Evolutionary conservation across 2,329 filamentous ascomycete genomes (phyloP).

Genomic region (Colletotrichum sp.): DNA sequence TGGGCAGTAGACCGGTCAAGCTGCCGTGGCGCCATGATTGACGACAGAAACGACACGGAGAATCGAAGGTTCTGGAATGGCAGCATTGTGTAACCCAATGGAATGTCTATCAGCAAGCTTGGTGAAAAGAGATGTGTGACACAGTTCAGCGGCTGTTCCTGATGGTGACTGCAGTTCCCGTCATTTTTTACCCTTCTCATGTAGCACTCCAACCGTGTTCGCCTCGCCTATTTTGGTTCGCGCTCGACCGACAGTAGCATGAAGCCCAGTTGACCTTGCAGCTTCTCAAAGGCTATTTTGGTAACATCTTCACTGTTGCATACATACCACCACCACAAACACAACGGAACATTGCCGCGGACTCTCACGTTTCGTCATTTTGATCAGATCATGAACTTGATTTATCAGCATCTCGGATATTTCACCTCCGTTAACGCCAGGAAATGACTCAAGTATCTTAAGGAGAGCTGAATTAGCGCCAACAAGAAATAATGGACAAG

Average conservation of each 20-base stretch:
- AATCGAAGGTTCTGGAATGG: neutral
- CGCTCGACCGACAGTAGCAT: neutral
- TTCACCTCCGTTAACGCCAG: neutral
- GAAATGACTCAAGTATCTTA: neutral
- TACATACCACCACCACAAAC: neutral
- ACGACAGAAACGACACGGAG: neutral
- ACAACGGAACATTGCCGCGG: neutral
- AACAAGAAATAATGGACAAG: neutral
- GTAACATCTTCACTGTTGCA: neutral
- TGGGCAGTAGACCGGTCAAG: neutral
- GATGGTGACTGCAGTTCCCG: neutral
- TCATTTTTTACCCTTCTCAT: neutral
- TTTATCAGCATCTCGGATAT: neutral
- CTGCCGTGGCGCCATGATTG: neutral
- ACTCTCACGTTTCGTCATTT: neutral
- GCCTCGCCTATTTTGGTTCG: neutral
- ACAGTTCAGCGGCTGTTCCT: neutral
- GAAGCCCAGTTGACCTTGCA: neutral
- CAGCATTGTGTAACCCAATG: neutral
- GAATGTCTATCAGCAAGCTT: neutral
- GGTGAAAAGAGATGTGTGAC: neutral
- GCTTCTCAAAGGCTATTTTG: neutral
- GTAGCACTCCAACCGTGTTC: neutral
- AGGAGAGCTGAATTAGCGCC: neutral
- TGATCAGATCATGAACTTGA: neutral